phyloP scores from a whole-genome alignment of 306 rosid genomes.

The Rosa persica region DNA sequence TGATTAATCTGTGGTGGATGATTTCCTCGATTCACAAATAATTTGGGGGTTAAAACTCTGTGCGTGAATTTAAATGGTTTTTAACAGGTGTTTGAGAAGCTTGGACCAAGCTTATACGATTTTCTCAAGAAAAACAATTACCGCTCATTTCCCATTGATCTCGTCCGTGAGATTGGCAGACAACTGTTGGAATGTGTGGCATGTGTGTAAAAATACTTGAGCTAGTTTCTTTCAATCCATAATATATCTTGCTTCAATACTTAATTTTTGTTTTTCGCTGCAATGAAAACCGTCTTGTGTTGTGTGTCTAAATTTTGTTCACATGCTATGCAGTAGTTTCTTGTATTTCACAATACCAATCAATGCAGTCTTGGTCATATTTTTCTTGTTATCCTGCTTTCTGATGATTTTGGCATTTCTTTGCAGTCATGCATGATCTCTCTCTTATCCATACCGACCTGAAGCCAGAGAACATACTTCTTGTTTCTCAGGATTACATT shows the following conservation, averaged over 20 bases:
- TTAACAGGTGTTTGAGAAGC: slow-evolving; percentile 99
- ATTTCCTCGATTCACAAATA: slow-evolving; percentile 70
- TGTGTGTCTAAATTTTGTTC: too few relatives aligned
- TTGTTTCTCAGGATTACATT: slow-evolving; percentile 64
- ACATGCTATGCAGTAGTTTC: not conserved
- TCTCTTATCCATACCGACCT: slow-evolving; percentile 82
- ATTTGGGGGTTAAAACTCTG: slow-evolving; percentile 71
- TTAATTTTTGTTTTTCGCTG: not conserved
- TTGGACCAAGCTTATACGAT: slow-evolving; percentile 99
- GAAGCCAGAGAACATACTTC: slow-evolving; percentile 90
- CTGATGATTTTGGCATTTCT: slow-evolving; percentile 8
- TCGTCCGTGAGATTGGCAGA: slow-evolving; percentile 98
- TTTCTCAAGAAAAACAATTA: slow-evolving; percentile 99
- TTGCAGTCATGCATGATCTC: slow-evolving; percentile 93
- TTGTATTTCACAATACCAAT: not conserved
- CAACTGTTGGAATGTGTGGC: slow-evolving; percentile 99
- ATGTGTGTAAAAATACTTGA: slow-evolving; percentile 94
- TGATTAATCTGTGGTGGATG: slow-evolving; percentile 79
- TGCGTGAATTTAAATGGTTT: slow-evolving; percentile 91
- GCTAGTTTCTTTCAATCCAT: slow-evolving; percentile 29
- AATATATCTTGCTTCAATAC: slow-evolving; percentile 9
- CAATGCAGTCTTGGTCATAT: not conserved
- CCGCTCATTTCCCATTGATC: slow-evolving; percentile 99
- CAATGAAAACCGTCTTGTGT: too few relatives aligned
- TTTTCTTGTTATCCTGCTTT: not conserved